Evolutionary conservation across 2,329 filamentous ascomycete genomes (phyloP).

Genomic region (Hypoxylon sp.): DNA sequence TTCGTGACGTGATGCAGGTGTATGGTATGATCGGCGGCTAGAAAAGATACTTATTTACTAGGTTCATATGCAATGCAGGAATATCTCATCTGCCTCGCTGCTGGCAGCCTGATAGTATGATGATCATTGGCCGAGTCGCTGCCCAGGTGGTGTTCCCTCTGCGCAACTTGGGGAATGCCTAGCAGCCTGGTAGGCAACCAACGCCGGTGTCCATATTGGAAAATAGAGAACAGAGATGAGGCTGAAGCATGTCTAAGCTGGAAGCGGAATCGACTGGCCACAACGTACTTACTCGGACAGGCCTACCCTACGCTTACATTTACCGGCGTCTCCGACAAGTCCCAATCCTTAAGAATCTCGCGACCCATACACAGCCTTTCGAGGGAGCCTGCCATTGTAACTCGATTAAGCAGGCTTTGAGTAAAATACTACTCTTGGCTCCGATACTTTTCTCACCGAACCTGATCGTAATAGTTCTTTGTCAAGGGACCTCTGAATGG

Average conservation of each 20-base stretch:
- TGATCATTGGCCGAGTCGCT: slow-evolving; percentile 15
- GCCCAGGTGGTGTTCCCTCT: slow-evolving; percentile 7
- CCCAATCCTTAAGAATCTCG: slow-evolving; percentile 5
- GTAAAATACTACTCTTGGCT: slow-evolving; percentile 15
- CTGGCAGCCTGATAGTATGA: slow-evolving; percentile 22
- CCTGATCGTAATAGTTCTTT: slow-evolving; percentile 1
- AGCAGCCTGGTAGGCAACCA: slow-evolving; percentile 28
- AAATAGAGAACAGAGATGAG: slow-evolving; percentile 21
- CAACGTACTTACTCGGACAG: slow-evolving; percentile 1
- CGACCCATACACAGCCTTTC: slow-evolving; percentile 13
- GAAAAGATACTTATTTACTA: background rate
- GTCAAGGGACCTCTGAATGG: slow-evolving; percentile 9
- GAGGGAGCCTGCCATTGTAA: slow-evolving; percentile 14
- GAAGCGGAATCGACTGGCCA: slow-evolving; percentile 13
- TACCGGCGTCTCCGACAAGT: slow-evolving; percentile 13
- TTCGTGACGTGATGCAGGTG: slow-evolving; percentile 5
- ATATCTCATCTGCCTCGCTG: slow-evolving; percentile 24
- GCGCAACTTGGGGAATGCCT: slow-evolving; percentile 8
- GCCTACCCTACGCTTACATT: slow-evolving; percentile 7
- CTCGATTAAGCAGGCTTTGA: slow-evolving; percentile 25
- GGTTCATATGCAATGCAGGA: slow-evolving; percentile 20
- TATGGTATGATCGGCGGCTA: slow-evolving; percentile 27
- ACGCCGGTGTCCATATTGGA: background rate
- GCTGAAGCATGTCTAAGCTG: slow-evolving; percentile 27
- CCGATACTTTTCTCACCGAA: slow-evolving; percentile 27